Evolutionary conservation across 2,329 filamentous ascomycete species (phyloP).

Genomic region (Exophiala lecanii-corni): DNA sequence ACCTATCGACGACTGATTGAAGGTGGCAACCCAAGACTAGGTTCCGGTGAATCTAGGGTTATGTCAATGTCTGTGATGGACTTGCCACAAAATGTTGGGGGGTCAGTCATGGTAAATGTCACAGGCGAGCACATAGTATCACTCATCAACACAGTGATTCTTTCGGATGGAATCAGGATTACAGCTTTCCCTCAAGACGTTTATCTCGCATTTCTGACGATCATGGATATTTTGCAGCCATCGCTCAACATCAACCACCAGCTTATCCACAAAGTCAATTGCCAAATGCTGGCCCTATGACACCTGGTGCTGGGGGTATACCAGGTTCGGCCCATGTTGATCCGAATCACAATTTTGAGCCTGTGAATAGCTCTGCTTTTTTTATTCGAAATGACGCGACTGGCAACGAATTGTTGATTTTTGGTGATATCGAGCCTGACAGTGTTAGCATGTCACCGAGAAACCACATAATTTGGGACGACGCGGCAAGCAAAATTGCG

Average conservation of each 20-base stretch:
- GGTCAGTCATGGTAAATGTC: slow-evolving; percentile 86
- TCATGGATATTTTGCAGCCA: slow-evolving; percentile 24
- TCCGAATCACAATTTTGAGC: slow-evolving; percentile 38
- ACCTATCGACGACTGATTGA: slow-evolving; percentile 86
- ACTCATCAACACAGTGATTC: slow-evolving; percentile 57
- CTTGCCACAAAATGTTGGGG: slow-evolving; percentile 83
- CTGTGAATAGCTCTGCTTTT: slow-evolving; percentile 76
- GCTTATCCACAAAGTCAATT: slow-evolving; percentile 20
- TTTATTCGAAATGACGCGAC: slow-evolving; percentile 76
- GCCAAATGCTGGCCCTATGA: slow-evolving; percentile 15
- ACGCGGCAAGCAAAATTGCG: slow-evolving; percentile 80
- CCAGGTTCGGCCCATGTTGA: slow-evolving; percentile 22
- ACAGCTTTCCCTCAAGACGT: slow-evolving; percentile 40
- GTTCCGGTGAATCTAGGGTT: slow-evolving; percentile 76
- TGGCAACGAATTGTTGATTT: slow-evolving; percentile 78
- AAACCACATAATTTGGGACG: slow-evolving; percentile 78
- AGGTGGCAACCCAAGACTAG: slow-evolving; percentile 78
- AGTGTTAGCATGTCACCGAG: slow-evolving; percentile 74
- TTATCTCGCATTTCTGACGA: slow-evolving; percentile 26
- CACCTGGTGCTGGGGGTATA: slow-evolving; percentile 19
- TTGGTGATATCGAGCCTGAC: slow-evolving; percentile 94
- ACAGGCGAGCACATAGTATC: slow-evolving; percentile 56
- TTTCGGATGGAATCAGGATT: slow-evolving; percentile 39
- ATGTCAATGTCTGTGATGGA: slow-evolving; percentile 82
- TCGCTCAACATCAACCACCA: slow-evolving; percentile 23